A percentile compares a stretch with the other conserved stretches of the same genome.
These are phyloP conservation scores for Erythrophleum ivorense DNA, from an alignment of 331 rosid species.

Conservation along the genomic window DNA sequence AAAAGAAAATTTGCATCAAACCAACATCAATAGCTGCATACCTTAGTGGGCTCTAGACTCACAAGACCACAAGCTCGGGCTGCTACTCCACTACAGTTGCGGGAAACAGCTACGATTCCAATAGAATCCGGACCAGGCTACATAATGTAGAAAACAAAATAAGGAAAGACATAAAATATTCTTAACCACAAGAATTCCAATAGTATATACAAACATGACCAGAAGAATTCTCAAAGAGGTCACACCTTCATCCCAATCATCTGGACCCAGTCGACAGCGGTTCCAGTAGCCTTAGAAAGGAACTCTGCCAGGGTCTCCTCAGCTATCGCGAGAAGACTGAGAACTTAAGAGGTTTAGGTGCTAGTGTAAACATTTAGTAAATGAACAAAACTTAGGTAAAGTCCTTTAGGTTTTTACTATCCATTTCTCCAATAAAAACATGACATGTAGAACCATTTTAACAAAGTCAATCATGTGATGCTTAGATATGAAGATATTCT, in stretches of 20 bases:
- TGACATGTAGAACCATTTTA: not conserved
- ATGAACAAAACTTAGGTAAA: not conserved
- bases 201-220: not conserved
- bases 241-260: conserved; percentile 99
- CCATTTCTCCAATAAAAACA: not conserved
- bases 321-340: conserved; percentile 91
- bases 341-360: not conserved
- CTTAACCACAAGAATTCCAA: not conserved
- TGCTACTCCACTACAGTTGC: conserved; percentile 91
- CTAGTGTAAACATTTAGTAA: not conserved
- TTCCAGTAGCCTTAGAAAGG: conserved; percentile 99
- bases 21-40: conserved; percentile 18
- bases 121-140: conserved; percentile 99
- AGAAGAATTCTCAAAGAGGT: not conserved
- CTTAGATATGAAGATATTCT: not conserved
- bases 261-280: conserved; percentile 99
- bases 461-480: not conserved
- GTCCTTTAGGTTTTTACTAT: not conserved
- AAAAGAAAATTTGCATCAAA: not conserved
- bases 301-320: conserved; percentile 99
- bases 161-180: not conserved
- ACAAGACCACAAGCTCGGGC: conserved; percentile 99
- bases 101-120: conserved; percentile 97
- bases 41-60: conserved; percentile 98
- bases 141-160: conserved; percentile 4